Base-by-base conservation (phyloP, 148 eudicot genomes). In the Fagopyrum tataricum region DNA sequence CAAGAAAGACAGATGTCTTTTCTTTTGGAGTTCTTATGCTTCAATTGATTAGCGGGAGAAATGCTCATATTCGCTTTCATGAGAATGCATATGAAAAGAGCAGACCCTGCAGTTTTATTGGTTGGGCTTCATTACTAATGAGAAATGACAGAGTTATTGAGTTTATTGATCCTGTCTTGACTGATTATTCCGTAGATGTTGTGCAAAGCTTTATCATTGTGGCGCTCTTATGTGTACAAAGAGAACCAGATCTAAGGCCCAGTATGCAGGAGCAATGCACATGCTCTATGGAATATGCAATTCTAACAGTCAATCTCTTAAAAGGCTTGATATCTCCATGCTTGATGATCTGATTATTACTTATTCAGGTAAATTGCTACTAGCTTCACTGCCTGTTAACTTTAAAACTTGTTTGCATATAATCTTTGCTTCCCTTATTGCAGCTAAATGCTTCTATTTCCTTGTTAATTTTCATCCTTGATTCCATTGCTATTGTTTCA, bases 21-120 rank as follows among this genome's bases (percentile, higher is more conserved):
- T 89, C 97, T 79, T 94, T 94, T 70, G 98, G 98, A 7, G 91
- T 94, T 11, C 97, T 94, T 42, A 86, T 94, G 73, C 78, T 94
- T 44, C 93, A 94, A 80, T 88, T 94, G 69, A 78, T 94, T 43
- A 89, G 97, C 0, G 86, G 95, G 23, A 84, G 95, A 58, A 58
- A 26, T 26, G 31, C 2, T 26, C 2, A 2, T 26, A 2, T 0
- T 26, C 1, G 2, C 31, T 26, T 26, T 26, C 37, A 31, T 31
- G 37, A 31, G 37, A 3, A 31, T 31, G 37, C 37, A 31, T 0
- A 31, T 31, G 1, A 31, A 31, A 31, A 0, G 0, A 31, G 37
- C 0, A 31, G 37, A 31, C 0, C 37, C 37, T 0, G 0, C 1
- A 31, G 37, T 46, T 2, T n/a, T n/a, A 4, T 4, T 52, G 5